Base-by-base conservation (phyloP, 352 stramenopile genomes). In the Phytopythium montanum region DNA sequence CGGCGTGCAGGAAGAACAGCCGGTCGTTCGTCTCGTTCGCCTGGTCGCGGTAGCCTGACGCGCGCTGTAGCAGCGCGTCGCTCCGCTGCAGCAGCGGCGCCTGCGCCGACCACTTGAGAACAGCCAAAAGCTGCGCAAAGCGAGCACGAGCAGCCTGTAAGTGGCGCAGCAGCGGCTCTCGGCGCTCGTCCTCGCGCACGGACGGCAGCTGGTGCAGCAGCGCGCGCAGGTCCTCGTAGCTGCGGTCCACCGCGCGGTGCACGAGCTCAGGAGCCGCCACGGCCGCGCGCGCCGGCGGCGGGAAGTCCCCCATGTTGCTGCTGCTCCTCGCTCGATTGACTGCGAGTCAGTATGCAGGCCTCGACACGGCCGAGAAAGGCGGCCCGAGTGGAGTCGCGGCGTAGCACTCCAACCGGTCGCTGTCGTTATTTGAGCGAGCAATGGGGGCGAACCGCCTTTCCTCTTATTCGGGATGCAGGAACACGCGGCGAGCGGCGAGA, bases 81-180 rank as follows among this genome's bases (percentile, higher is more conserved):
- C 85, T 92, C 60, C 92, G 80, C 66, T 86, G 70, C 25, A 92
- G 66, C 55, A 94, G 64, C 45, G 85, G 82, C 55, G 82, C 82
- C 62, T 94, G 85, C 36, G 90, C 81, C n/a, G 85, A 94, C 85
- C 85, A 94, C 62, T 92, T 91, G 42, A 92, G 75, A 61, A 94
- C 72, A 8, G 81, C 82, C 19, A 94, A 53, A 2, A 94, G 63
- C 69, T 92, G 84, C 25, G 83, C 77, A 54, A 94, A 94, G 26
- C 80, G 81, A 59, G 82, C 85, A 44, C 83, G 72, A 7, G 81
- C 68, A 44, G 73, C 77, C 59, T 81, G 65, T 16, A 94, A 50
- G 59, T 92, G 77, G 48, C 68, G 68, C 55, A 92, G 65, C 54
- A 92, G 68, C 34, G 78, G 82, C 55, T 90, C 79, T 13, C 81